phyloP scores from a whole-genome alignment of 495 filamentous ascomycete species.

The Hypoxylon perforatum region DNA sequence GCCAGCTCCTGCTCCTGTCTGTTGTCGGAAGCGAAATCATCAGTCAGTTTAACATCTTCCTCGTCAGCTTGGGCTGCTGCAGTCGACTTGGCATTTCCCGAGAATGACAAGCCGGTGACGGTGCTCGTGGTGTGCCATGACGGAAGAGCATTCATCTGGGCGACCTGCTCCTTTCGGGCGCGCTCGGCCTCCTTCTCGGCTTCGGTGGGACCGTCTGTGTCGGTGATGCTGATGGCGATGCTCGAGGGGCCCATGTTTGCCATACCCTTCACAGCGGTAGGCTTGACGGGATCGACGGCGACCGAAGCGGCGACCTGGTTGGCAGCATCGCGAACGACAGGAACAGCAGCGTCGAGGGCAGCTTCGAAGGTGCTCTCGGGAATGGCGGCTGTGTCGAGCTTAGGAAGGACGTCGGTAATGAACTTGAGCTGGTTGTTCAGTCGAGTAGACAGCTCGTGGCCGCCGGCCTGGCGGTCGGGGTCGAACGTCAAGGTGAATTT shows the following conservation, averaged over 20 bases:
- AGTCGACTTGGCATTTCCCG: conserved; percentile 51
- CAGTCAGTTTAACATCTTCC: conserved; percentile 56
- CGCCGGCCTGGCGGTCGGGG: conserved; percentile 69
- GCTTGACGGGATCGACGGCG: conserved; percentile 60
- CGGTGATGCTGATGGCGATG: conserved; percentile 82
- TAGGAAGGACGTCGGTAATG: conserved; percentile 84
- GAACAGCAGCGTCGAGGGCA: conserved; percentile 70
- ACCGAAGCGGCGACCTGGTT: conserved; percentile 69
- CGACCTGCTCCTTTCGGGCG: conserved; percentile 76
- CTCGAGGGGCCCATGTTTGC: conserved; percentile 73
- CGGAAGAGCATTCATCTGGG: conserved; percentile 86
- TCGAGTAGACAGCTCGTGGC: conserved; percentile 89
- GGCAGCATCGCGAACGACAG: conserved; percentile 68
- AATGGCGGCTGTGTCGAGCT: conserved; percentile 84
- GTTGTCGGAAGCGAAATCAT: conserved; percentile 52
- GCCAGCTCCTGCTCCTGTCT: conserved; percentile 56
- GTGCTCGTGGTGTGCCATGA: conserved; percentile 91
- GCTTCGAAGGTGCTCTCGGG: conserved; percentile 89
- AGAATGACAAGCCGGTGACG: conserved; percentile 63
- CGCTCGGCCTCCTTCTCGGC: conserved; percentile 78
- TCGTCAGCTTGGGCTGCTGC: conserved; percentile 64
- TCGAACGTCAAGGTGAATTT: conserved; percentile 74
- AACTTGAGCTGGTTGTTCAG: conserved; percentile 88
- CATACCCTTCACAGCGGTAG: conserved; percentile 77
- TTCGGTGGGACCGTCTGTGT: conserved; percentile 76